phyloP scores from a whole-genome alignment of 345 rosid species.

The Psidium friedrichsthalianum region DNA sequence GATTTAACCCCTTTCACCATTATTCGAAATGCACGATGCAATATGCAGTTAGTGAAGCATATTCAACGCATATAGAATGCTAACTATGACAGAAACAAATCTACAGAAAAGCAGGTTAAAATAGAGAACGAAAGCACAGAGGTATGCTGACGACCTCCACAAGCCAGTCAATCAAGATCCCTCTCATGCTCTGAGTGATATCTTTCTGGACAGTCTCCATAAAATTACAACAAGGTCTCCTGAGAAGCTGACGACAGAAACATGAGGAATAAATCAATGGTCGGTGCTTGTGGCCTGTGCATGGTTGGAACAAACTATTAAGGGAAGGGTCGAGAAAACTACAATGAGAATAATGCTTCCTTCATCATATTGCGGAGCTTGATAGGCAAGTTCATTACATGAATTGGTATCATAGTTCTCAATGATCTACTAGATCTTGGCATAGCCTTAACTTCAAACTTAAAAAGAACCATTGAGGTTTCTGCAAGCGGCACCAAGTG shows the following conservation, averaged over 20 bases:
- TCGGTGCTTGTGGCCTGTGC: neutral
- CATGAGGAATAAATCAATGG: neutral
- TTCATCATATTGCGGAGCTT: neutral
- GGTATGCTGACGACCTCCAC: constrained; percentile 53
- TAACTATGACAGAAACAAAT: neutral
- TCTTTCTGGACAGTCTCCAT: constrained; percentile 71
- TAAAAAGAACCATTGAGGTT: neutral
- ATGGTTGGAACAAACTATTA: no score
- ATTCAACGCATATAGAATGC: neutral
- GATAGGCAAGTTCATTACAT: neutral
- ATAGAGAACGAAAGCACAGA: neutral
- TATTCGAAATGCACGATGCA: neutral
- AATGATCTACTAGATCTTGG: neutral
- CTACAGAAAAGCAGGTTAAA: neutral
- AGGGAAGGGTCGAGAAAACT: neutral
- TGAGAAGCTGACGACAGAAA: constrained; percentile 35
- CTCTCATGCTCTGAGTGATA: constrained; percentile 78
- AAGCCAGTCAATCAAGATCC: constrained; percentile 93
- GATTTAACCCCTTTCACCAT: neutral
- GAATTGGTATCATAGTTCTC: neutral
- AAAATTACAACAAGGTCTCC: constrained; percentile 45
- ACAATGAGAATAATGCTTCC: neutral
- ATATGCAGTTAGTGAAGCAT: neutral
- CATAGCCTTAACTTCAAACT: neutral
- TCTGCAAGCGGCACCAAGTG: neutral